phyloP scores from a whole-genome alignment of 2,329 filamentous ascomycete species.

The Cryphonectria parasitica region DNA sequence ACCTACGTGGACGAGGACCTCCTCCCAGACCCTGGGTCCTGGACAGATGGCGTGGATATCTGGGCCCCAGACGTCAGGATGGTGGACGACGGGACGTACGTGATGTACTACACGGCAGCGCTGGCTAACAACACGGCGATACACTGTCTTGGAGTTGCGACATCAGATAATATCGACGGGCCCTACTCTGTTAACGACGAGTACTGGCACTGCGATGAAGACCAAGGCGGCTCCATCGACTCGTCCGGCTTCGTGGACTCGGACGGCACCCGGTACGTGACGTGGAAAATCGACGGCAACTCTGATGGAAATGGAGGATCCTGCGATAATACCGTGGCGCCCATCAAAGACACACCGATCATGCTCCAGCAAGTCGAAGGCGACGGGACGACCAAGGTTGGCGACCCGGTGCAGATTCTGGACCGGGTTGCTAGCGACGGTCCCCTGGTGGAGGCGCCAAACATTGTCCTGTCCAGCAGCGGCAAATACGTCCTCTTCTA shows the following conservation, averaged over 20 bases:
- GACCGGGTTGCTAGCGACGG: constrained; percentile 51
- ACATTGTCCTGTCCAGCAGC: constrained; percentile 48
- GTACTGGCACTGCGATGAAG: constrained; percentile 57
- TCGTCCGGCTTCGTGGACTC: constrained; percentile 61
- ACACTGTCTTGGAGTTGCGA: constrained; percentile 64
- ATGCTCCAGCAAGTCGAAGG: constrained; percentile 56
- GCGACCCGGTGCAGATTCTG: constrained; percentile 52
- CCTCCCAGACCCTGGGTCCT: constrained; percentile 54
- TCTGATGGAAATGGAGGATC: constrained; percentile 48
- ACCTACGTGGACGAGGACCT: constrained; percentile 55
- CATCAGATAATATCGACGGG: constrained; percentile 50
- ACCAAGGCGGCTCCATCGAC: constrained; percentile 65
- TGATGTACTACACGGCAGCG: constrained; percentile 63
- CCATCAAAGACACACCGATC: constrained; percentile 54
- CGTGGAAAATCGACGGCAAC: constrained; percentile 72
- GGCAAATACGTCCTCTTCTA: constrained; percentile 65
- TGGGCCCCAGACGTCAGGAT: constrained; percentile 66
- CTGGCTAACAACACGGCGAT: constrained; percentile 41
- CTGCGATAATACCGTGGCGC: constrained; percentile 49
- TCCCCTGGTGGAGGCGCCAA: constrained; percentile 65
- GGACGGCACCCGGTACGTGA: constrained; percentile 59
- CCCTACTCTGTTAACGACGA: constrained; percentile 54
- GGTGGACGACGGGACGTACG: constrained; percentile 54
- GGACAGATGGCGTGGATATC: constrained; percentile 57
- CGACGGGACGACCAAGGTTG: constrained; percentile 57